A percentile compares a stretch with the other conserved stretches of the same genome.
Evolutionary conservation across 2,329 filamentous ascomycete species (phyloP).

Genomic region (Tolypocladium pustulatum): DNA sequence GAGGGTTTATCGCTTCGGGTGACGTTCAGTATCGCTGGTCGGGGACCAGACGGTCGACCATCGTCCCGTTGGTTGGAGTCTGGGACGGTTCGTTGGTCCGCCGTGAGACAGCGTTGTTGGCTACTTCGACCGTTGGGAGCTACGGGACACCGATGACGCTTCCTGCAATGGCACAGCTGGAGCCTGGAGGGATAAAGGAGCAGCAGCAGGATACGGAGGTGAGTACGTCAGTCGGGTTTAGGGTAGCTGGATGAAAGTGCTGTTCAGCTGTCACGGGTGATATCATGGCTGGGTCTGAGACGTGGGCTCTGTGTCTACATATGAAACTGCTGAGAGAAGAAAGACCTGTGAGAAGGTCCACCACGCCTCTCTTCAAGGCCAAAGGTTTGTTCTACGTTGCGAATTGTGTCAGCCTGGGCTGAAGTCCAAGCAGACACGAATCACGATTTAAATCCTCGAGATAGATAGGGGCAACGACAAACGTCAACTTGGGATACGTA

Average conservation of each 20-base stretch:
- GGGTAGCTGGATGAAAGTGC: background rate
- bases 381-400: background rate
- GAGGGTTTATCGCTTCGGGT: background rate
- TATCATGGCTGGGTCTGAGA: background rate
- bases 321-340: background rate
- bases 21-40: background rate
- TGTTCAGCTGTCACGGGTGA: background rate
- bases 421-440: background rate
- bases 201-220: background rate
- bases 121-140: background rate
- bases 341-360: background rate
- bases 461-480: background rate
- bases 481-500: background rate
- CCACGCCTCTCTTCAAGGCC: no score
- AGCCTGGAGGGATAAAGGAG: background rate
- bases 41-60: background rate
- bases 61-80: background rate
- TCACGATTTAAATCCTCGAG: no score
- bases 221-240: background rate
- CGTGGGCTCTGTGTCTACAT: rapidly evolving
- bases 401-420: background rate
- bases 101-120: background rate
- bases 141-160: background rate
- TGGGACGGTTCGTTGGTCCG: background rate
- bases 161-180: background rate